Evolutionary conservation across 768 basidiomycete genomes (phyloP), one percentile per base, ranked within the genome.

Genomic region (Termitomyces sp.): DNA sequence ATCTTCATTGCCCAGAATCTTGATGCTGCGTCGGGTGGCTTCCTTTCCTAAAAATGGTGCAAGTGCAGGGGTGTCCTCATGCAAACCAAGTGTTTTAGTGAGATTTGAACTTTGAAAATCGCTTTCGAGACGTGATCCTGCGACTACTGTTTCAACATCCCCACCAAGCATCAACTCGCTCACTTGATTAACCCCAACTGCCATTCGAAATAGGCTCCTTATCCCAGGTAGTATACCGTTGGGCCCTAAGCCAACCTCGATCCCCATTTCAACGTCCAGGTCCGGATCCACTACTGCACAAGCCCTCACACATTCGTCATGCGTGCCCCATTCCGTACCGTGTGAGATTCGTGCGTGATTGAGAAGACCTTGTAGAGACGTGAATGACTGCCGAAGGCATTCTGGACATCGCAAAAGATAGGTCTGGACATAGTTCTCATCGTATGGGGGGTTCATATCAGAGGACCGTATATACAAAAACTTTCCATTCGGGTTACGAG

Each of bases 271-370:
- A 5, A 77, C 57, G 50, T 80, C 72, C n/a, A 79, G 53, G 45
- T 71, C 66, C 44, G 74, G 68, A 53, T 78, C 77, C 6, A 70
- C 61, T 16, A 75, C 70, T 7, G 80, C 77, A 67, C 82, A 82
- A 5, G 78, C 77, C 45, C 75, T 72, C 6, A 82, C 77, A 58
- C 81, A 83, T 50, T 80, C 80, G 43, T 83, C 82, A 56, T 83
- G 82, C 9, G 77, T 79, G 12, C 77, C 80, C 79, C 80, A 83
- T 58, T 78, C 80, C 32, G 77, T 69, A 42, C 63, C 68, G 64
- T 83, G 82, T 6, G 73, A 70, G 33, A 80, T 73, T 13, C 82
- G 77, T 32, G 77, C 80, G 58, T 83, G 82, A 63, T 82, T 82
- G 30, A 81, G 72, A 16, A 83, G 73, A 4, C 81, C 82, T 66